phyloP scores from a whole-genome alignment of 306 rosid genomes.

The Acacia crassicarpa region DNA sequence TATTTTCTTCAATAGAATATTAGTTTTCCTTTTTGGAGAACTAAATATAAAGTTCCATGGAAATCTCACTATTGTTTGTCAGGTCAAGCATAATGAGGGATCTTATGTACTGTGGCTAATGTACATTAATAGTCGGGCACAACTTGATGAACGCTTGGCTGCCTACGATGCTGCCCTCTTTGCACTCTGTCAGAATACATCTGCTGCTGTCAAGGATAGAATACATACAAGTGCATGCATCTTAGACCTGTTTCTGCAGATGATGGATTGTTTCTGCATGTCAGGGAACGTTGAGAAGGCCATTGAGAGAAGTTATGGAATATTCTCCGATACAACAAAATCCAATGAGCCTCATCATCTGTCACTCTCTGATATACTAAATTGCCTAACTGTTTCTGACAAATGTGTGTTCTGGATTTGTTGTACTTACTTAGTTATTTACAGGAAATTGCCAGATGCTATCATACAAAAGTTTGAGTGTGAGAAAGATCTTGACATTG shows the following conservation, averaged over 20 bases:
- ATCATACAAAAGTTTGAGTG: slow-evolving; percentile 77
- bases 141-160: slow-evolving; percentile 62
- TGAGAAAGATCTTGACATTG: slow-evolving; percentile 78
- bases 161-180: slow-evolving; percentile 70
- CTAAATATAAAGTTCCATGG: slow-evolving; percentile 43
- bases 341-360: slow-evolving; percentile 55
- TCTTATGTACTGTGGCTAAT: slow-evolving; percentile 90
- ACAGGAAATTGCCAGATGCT: slow-evolving; percentile 88
- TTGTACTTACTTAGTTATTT: slow-evolving; percentile 87
- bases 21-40: slow-evolving; percentile 31
- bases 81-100: slow-evolving; percentile 74
- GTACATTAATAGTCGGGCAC: slow-evolving; percentile 80
- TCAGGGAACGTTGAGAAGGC: slow-evolving; percentile 85
- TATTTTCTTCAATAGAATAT: slow-evolving; percentile 11
- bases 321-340: slow-evolving; percentile 37
- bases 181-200: slow-evolving; percentile 57
- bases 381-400: slow-evolving; percentile 81
- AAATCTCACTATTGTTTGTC: slow-evolving; percentile 47
- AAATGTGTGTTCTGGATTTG: slow-evolving; percentile 93
- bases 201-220: slow-evolving; percentile 48
- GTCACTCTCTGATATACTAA: slow-evolving; percentile 60
- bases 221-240: slow-evolving; percentile 68
- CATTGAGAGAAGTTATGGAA: slow-evolving; percentile 58
- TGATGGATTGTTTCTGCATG: slow-evolving; percentile 81
- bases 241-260: slow-evolving; percentile 88